phyloP scores from a whole-genome alignment of 1,139 yeast species.

The Suhomyces bribrorum region DNA sequence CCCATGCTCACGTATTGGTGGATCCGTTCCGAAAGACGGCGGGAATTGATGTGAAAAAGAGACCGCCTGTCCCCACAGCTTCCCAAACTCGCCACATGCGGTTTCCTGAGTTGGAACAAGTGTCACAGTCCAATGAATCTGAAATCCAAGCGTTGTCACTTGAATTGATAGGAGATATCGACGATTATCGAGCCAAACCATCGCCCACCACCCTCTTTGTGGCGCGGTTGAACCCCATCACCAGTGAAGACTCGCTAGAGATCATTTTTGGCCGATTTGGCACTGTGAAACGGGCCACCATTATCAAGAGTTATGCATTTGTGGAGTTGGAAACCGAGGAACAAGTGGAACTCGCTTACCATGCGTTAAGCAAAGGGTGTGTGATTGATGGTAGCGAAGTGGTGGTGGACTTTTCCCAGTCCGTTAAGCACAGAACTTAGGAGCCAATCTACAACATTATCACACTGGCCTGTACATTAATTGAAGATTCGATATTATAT shows the following conservation, averaged over 20 bases:
- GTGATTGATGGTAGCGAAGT: slow-evolving; percentile 65
- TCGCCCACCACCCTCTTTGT: slow-evolving; percentile 62
- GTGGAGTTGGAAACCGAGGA: slow-evolving; percentile 52
- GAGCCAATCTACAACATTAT: too few relatives aligned
- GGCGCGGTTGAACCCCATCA: slow-evolving; percentile 63
- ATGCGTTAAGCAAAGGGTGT: slow-evolving; percentile 51
- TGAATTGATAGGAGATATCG: slow-evolving; percentile 67
- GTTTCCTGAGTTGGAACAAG: slow-evolving; percentile 14
- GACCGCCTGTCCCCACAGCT: slow-evolving; percentile 5
- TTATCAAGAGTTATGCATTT: slow-evolving; percentile 54
- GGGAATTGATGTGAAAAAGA: slow-evolving; percentile 3
- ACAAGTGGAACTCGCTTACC: slow-evolving; percentile 61
- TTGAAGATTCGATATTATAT: not conserved
- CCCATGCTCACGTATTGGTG: slow-evolving; percentile 50
- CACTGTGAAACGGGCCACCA: slow-evolving; percentile 25
- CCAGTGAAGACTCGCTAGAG: slow-evolving; percentile 54
- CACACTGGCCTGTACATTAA: not conserved
- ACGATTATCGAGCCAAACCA: slow-evolving; percentile 58
- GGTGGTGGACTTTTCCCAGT: slow-evolving; percentile 69
- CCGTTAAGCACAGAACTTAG: too few relatives aligned
- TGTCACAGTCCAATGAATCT: slow-evolving; percentile 31
- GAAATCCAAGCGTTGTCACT: slow-evolving; percentile 58
- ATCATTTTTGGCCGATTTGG: slow-evolving; percentile 65
- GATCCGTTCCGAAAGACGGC: slow-evolving; percentile 48
- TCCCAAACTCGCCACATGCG: slow-evolving; percentile 16